These are phyloP conservation scores for Fimicolochytrium jonesii DNA, from an alignment of 192 early-diverging fungal species.

Conservation along the genomic window DNA sequence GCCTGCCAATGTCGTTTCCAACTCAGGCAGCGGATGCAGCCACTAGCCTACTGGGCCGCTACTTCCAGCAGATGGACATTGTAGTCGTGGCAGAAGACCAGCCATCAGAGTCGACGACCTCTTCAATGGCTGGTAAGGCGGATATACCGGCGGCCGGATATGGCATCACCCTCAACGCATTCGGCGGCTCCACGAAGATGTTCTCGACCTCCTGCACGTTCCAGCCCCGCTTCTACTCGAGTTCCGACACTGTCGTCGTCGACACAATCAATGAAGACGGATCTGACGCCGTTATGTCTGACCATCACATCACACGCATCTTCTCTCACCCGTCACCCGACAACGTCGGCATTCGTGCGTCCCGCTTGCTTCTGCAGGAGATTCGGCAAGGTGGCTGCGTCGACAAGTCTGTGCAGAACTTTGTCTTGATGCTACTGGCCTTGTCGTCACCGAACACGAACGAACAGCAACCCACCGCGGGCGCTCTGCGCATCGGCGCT, in stretches of 20 bases:
- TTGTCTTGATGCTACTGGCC: conserved; percentile 79
- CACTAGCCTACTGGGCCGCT: neutral
- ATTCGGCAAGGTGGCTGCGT: conserved; percentile 83
- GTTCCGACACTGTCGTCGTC: no score
- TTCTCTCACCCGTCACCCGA: conserved; percentile 67
- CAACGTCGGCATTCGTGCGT: conserved; percentile 73
- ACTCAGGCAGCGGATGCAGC: conserved; percentile 3
- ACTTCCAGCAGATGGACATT: neutral
- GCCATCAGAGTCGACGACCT: no score
- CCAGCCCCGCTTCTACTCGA: neutral
- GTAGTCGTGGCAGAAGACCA: neutral
- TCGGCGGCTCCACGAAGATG: neutral
- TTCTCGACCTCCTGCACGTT: conserved; percentile 8
- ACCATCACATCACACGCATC: no score
- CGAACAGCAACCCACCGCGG: no score
- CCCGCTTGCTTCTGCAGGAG: conserved; percentile 75
- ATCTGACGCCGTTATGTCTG: no score
- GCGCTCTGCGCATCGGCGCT: no score
- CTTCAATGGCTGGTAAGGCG: no score
- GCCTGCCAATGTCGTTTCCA: neutral
- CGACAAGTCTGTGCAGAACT: conserved; percentile 79
- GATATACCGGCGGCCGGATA: conserved; percentile 1
- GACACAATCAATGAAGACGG: no score
- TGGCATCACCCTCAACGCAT: conserved; percentile 6
- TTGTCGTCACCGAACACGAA: conserved; percentile 51